Evolutionary conservation across 1,284 basidiomycete genomes (phyloP).

Genomic region (Cutaneotrichosporon mucoides): DNA sequence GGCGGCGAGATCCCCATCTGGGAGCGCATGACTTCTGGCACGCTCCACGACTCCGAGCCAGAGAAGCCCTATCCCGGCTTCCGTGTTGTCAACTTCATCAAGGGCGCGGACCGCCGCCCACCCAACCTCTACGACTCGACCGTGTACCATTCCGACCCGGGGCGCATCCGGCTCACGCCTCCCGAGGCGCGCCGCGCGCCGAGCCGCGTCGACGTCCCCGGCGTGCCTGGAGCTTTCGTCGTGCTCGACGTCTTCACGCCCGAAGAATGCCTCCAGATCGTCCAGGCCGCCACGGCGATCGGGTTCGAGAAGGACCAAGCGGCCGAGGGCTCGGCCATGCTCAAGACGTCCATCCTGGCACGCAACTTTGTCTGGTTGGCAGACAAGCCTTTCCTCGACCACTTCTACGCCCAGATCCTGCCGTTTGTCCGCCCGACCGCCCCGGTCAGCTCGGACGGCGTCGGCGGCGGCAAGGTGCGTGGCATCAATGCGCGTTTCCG

Average conservation of each 20-base stretch:
- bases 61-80: conserved; percentile 32
- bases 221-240: conserved; percentile 53
- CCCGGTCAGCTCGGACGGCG: conserved; percentile 32
- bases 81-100: conserved; percentile 41
- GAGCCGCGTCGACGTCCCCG: conserved; percentile 43
- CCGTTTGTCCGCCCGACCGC: conserved; percentile 49
- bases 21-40: conserved; percentile 35
- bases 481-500: conserved; percentile 57
- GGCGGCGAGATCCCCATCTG: conserved; percentile 38
- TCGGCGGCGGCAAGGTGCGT: conserved; percentile 51
- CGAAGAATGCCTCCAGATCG: conserved; percentile 53
- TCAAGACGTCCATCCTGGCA: conserved; percentile 53
- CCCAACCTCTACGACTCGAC: conserved; percentile 56
- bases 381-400: conserved; percentile 51
- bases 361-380: conserved; percentile 59
- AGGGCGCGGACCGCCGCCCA: conserved; percentile 50
- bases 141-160: conserved; percentile 52
- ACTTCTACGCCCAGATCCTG: conserved; percentile 52
- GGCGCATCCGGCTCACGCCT: conserved; percentile 51
- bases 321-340: conserved; percentile 50
- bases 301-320: conserved; percentile 57
- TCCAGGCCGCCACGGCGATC: conserved; percentile 52
- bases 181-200: conserved; percentile 17
- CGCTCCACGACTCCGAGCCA: conserved; percentile 24
- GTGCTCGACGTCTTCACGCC: conserved; percentile 54